These are phyloP conservation scores for Peronospora belbahrii DNA, from an alignment of 352 stramenopile species.

Conservation along the genomic window DNA sequence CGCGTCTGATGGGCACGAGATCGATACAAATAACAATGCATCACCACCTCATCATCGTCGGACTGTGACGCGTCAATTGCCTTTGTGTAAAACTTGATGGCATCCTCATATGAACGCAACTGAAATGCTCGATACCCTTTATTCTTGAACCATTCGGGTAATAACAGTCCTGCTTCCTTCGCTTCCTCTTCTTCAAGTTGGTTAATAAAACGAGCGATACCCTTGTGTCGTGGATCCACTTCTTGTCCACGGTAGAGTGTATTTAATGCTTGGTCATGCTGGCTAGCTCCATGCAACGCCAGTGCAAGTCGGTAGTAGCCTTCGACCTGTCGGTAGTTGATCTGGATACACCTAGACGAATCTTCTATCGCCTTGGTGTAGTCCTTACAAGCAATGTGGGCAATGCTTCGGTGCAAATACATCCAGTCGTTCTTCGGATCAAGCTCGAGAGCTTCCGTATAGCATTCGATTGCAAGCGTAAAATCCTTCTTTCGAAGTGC, in stretches of 20 bases:
- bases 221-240: slow-evolving; percentile 34
- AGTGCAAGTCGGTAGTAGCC: slow-evolving; percentile 49
- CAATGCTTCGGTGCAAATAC: slow-evolving; percentile 49
- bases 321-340: slow-evolving; percentile 53
- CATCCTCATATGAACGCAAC: slow-evolving; percentile 74
- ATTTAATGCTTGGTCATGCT: slow-evolving; percentile 45
- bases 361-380: slow-evolving; percentile 42
- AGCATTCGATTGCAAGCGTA: slow-evolving; percentile 33
- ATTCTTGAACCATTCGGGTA: slow-evolving; percentile 46
- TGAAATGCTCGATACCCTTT: slow-evolving; percentile 91
- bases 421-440: slow-evolving; percentile 47
- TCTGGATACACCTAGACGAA: slow-evolving; percentile 45
- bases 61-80: slow-evolving; percentile 54
- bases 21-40: slow-evolving; percentile 54
- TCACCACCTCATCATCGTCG: slow-evolving; percentile 43
- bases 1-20: slow-evolving; percentile 44
- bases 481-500: slow-evolving; percentile 48
- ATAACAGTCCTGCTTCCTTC: slow-evolving; percentile 22
- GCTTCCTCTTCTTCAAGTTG: slow-evolving; percentile 42
- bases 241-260: slow-evolving; percentile 48
- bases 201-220: slow-evolving; percentile 39
- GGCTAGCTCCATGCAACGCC: slow-evolving; percentile 32
- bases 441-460: slow-evolving; percentile 40
- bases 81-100: slow-evolving; percentile 90
- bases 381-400: slow-evolving; percentile 26